Conservation (phyloP, 306 rosid genomes). For the Dicorynia guianensis region DNA sequence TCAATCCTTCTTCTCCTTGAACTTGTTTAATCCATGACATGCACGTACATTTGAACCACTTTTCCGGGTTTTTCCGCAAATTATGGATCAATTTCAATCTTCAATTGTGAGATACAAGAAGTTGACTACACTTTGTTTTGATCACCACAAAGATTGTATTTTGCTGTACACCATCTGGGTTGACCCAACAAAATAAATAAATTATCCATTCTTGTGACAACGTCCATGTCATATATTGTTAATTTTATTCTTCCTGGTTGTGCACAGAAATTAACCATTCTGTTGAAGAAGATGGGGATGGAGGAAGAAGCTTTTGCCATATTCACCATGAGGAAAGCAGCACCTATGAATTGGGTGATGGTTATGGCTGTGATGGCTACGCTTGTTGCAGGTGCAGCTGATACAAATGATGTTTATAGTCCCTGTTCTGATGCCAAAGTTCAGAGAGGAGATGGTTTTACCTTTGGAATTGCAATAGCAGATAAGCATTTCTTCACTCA, state of each 20-base stretch:
- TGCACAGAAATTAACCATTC: constrained; percentile 21
- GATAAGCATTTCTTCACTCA: constrained; percentile 54
- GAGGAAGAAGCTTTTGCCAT: constrained; percentile 38
- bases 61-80: constrained; percentile 4
- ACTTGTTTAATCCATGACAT: constrained; percentile 16
- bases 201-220: neutral
- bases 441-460: constrained; percentile 77
- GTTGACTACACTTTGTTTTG: constrained; percentile 48
- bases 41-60: constrained; percentile 2
- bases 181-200: neutral
- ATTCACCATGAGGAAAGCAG: constrained; percentile 26
- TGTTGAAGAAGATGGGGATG: constrained; percentile 40
- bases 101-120: constrained; percentile 9
- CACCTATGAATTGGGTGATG: constrained; percentile 28
- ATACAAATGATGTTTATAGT: constrained; percentile 70
- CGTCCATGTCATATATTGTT: neutral
- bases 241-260: constrained; percentile 11
- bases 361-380: constrained; percentile 28
- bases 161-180: constrained; percentile 6
- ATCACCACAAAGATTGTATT: constrained; percentile 44
- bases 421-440: constrained; percentile 81
- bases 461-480: constrained; percentile 77
- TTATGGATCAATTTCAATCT: neutral
- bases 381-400: constrained; percentile 54
- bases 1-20: neutral